Evolutionary conservation across 2,329 filamentous ascomycete species (phyloP).

Genomic region (Ceratocystis lukuohia): DNA sequence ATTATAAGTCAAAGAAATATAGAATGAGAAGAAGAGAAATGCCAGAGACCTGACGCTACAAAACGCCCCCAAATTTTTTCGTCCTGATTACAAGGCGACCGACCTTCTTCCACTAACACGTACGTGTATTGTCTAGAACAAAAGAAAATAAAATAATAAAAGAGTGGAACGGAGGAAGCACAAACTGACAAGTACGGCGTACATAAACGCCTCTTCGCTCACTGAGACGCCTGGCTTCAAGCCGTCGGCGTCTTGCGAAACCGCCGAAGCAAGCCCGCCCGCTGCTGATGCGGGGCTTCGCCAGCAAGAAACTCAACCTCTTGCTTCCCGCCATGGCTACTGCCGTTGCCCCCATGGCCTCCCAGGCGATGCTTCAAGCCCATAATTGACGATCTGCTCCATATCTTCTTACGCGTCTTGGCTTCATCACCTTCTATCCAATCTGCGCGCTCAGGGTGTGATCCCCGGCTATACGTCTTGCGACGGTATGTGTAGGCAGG

Average conservation of each 20-base stretch:
- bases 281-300: neutral
- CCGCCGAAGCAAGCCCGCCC: constrained; percentile 7
- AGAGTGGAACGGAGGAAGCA: neutral
- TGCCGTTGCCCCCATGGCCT: constrained; percentile 20
- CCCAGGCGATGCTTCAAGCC: constrained; percentile 20
- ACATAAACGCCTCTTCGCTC: neutral
- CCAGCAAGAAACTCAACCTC: neutral
- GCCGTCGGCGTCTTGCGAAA: constrained; percentile 1
- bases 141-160: neutral
- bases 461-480: neutral
- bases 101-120: neutral
- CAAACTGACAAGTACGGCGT: neutral
- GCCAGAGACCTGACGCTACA: neutral
- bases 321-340: constrained; percentile 23
- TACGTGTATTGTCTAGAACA: constrained; percentile 1
- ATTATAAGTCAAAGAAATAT: neutral
- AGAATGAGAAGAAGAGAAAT: neutral
- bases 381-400: constrained; percentile 31
- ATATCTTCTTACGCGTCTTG: constrained; percentile 19
- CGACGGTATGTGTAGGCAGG: constrained; percentile 1
- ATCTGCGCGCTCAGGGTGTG: constrained; percentile 30
- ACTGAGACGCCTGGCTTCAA: neutral
- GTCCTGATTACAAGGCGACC: constrained; percentile 1
- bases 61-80: neutral
- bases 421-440: constrained; percentile 47